These are phyloP conservation scores for Panaeolus papilionaceus DNA, from an alignment of 768 basidiomycete species.

Conservation along the genomic window DNA sequence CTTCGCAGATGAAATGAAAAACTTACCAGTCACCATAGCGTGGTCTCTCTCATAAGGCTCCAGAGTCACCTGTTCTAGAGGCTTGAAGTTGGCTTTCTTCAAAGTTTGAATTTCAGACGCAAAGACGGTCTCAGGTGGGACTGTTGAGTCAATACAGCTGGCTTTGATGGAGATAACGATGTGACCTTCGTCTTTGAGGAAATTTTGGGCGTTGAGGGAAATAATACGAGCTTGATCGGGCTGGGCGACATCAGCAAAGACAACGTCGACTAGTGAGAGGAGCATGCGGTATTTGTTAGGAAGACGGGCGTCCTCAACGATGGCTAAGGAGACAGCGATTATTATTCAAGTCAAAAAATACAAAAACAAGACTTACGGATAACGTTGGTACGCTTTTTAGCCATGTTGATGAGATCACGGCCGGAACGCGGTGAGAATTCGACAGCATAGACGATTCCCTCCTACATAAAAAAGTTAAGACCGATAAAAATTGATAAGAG, in stretches of 20 bases:
- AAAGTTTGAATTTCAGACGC: constrained; percentile 85
- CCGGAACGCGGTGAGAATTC: constrained; percentile 98
- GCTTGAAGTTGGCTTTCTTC: constrained; percentile 84
- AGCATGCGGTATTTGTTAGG: constrained; percentile 99
- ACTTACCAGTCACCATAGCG: constrained; percentile 85
- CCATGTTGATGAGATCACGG: constrained; percentile 98
- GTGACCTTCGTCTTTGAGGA: constrained; percentile 94
- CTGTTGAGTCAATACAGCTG: constrained; percentile 98
- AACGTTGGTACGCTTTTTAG: constrained; percentile 98
- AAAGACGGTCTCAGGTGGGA: constrained; percentile 88
- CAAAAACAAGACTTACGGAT: constrained; percentile 71
- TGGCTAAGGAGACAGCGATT: constrained; percentile 56
- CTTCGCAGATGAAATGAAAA: background rate
- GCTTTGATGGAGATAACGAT: constrained; percentile 98
- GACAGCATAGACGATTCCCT: constrained; percentile 97
- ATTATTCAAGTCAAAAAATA: constrained; percentile 15
- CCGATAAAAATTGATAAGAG: constrained; percentile 6
- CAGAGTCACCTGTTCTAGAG: constrained; percentile 93
- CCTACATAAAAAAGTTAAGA: constrained; percentile 50
- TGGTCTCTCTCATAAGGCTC: constrained; percentile 94
- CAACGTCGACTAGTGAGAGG: constrained; percentile 92
- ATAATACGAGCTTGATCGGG: constrained; percentile 99
- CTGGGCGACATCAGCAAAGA: constrained; percentile 98
- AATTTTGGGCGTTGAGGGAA: constrained; percentile 89
- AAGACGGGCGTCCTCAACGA: constrained; percentile 96